phyloP scores from a whole-genome alignment of 2,329 filamentous ascomycete genomes.

The Neobulgaria alba region DNA sequence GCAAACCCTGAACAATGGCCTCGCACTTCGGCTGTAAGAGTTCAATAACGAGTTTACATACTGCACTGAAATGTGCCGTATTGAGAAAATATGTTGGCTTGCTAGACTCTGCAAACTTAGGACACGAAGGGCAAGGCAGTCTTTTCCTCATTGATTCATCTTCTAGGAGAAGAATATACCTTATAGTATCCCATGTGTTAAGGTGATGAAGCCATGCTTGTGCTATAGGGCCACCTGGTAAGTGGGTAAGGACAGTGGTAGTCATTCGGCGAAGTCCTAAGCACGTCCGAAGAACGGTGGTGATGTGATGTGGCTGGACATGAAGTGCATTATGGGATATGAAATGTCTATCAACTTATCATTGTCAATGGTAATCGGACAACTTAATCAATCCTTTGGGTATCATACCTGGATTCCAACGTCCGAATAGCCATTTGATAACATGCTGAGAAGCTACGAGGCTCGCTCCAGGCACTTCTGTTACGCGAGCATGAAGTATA shows the following conservation, averaged over 20 bases:
- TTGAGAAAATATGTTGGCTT: constrained; percentile 14
- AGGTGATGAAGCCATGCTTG: constrained; percentile 27
- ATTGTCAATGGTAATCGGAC: constrained; percentile 3
- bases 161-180: constrained; percentile 48
- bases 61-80: constrained; percentile 21
- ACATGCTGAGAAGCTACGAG: constrained; percentile 61
- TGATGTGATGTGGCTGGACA: constrained; percentile 55
- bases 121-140: constrained; percentile 18
- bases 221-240: constrained; percentile 22
- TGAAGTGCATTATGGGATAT: constrained; percentile 56
- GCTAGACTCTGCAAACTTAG: constrained; percentile 8
- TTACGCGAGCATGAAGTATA: constrained; percentile 57
- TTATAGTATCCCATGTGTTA: constrained; percentile 36
- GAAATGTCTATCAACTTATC: constrained; percentile 58
- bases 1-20: constrained; percentile 23
- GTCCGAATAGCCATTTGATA: constrained; percentile 71
- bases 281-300: constrained; percentile 61
- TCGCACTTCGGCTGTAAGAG: constrained; percentile 23
- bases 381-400: not conserved
- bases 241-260: constrained; percentile 2
- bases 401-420: constrained; percentile 70
- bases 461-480: constrained; percentile 59
- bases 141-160: constrained; percentile 1
- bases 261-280: constrained; percentile 40
- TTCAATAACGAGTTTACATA: constrained; percentile 26